Conservation (phyloP, 164 flowering plant genomes). For the Taxillus chinensis region DNA sequence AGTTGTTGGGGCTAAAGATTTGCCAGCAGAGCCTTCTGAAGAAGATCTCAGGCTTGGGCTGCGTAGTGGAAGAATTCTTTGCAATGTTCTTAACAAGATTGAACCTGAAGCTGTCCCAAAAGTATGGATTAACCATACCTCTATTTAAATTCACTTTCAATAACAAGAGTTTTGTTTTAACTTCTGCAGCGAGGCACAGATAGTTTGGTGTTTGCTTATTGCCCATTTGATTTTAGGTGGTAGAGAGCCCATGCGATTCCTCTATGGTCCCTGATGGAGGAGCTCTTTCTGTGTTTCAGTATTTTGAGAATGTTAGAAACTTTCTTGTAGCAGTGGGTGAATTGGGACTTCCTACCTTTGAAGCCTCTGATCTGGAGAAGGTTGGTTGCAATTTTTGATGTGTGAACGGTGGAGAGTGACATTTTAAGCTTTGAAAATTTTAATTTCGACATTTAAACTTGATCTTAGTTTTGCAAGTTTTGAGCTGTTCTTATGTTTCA, state of each 20-base stretch:
- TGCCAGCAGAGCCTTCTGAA: conserved; percentile 4
- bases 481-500: too few relatives aligned
- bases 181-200: not conserved
- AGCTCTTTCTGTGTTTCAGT: conserved; percentile 48
- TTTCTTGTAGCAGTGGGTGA: conserved; percentile 27
- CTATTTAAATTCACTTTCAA: too few relatives aligned
- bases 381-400: conserved; percentile 10
- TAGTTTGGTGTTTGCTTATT: not conserved
- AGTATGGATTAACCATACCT: not conserved
- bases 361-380: conserved; percentile 59
- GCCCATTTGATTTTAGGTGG: conserved; percentile 29
- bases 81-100: conserved; percentile 7
- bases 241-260: conserved; percentile 46
- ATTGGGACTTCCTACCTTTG: conserved; percentile 17
- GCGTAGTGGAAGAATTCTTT: conserved; percentile 5
- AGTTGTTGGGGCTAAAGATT: conserved; percentile 29
- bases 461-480: too few relatives aligned
- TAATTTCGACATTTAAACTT: too few relatives aligned
- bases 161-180: too few relatives aligned
- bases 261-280: conserved; percentile 42
- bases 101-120: conserved; percentile 4
- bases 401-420: too few relatives aligned
- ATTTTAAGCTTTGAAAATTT: too few relatives aligned
- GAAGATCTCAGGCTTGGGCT: conserved; percentile 5
- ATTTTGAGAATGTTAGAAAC: conserved; percentile 59